These are phyloP conservation scores for Sarocladium oryzae DNA, from an alignment of 2,329 filamentous ascomycete species.

Conservation along the genomic window DNA sequence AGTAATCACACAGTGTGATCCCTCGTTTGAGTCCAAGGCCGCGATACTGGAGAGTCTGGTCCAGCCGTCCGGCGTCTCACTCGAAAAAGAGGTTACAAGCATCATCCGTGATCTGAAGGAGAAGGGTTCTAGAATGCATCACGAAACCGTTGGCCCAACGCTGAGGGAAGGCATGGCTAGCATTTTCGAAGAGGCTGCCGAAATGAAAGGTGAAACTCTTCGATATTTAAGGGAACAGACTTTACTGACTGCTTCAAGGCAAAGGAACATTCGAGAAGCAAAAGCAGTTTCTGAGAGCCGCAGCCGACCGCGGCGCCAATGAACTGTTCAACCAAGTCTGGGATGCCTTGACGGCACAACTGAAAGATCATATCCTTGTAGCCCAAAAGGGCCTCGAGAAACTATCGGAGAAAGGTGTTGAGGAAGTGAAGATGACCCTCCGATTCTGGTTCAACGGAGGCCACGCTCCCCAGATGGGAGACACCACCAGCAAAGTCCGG, in stretches of 20 bases:
- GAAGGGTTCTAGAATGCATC: not conserved
- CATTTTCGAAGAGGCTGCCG: not conserved
- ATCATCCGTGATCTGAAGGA: not conserved
- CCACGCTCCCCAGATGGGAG: not conserved
- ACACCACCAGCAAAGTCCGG: not conserved
- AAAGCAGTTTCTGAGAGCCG: not conserved
- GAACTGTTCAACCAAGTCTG: not conserved
- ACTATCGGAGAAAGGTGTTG: not conserved
- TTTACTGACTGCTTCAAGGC: not conserved
- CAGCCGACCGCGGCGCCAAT: not conserved
- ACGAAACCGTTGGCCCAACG: not conserved
- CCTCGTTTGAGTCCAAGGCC: not conserved
- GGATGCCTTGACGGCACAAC: not conserved
- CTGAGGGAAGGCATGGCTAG: not conserved
- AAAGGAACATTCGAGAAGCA: not conserved
- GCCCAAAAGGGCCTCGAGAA: not conserved
- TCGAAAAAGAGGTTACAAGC: not conserved
- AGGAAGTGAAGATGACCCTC: not conserved
- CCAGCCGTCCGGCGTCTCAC: not conserved
- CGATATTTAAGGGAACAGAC: too few relatives aligned
- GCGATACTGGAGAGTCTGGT: not conserved
- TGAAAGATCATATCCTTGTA: not conserved
- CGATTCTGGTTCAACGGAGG: not conserved
- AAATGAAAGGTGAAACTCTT: not conserved
- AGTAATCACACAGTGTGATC: not conserved